Evolutionary conservation across 805 yeast species (phyloP), one percentile per base, ranked within the genome.

Genomic region (Vanderwaltozyma yarrowii): DNA sequence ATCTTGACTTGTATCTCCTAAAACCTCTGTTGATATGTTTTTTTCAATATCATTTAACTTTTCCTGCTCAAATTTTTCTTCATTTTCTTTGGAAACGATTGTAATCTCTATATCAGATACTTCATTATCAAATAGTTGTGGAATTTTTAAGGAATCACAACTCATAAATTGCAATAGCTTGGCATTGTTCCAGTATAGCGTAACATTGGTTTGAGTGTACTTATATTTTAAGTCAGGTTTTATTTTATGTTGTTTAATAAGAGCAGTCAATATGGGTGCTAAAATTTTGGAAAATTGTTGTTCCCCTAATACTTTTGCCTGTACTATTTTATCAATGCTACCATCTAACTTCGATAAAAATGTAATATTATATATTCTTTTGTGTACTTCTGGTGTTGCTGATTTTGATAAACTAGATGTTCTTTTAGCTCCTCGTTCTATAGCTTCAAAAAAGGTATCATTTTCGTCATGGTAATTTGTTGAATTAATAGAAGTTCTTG

Each of bases 101-200:
- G 40, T 34, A 23, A 59, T 36, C 12, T 50, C 49, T 3, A 56
- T 44, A 16, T 51, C 52, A 9, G 49, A 35, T 2, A 51, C 38
- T 38, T 55, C 58, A 38, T 44, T 41, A 17, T 45, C 52, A 34
- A 42, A 46, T 9, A 39, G 33, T 27, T 45, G 50, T 13, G 56
- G 46, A 4, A 58, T 46, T 20, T 46, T 49, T 14, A 59, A 39
- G 15, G 60, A 55, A 30, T 56, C 47, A 33, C 61, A 58, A 18
- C 50, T 51, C 60, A 58, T 56, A 38, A 59, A 59, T 17, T 46
- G 45, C 13, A 56, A 36, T 16, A 59, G 30, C 30, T 56, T 57
- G 4, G 53, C 47, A 30, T 46, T 50, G 29, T 52, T 47, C 45
- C 60, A 45, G 41, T 55, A 58, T 11, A 58, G 21, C 3, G 50